Percentiles rank a stretch among this genome's conserved stretches.
Evolutionary conservation across 306 rosid species (phyloP).

Genomic region (Citrullus amarus): DNA sequence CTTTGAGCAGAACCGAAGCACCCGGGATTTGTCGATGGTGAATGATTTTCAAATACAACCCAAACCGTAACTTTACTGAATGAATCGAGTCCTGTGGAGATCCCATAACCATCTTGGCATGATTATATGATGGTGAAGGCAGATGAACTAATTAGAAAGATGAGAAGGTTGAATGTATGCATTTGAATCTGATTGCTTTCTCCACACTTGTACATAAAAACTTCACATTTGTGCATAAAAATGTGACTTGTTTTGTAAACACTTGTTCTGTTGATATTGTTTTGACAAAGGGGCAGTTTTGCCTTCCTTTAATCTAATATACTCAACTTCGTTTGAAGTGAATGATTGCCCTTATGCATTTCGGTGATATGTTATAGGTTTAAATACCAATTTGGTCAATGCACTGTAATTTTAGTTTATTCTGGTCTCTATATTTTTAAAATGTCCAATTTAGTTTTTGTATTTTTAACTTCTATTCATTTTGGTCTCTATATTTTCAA

Average conservation of each 20-base stretch:
- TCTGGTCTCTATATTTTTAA: too few relatives aligned
- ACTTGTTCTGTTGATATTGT: not conserved
- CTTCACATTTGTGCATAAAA: not conserved
- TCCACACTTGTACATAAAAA: not conserved
- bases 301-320: not conserved
- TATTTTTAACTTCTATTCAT: too few relatives aligned
- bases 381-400: too few relatives aligned
- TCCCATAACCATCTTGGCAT: not conserved
- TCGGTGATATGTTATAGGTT: not conserved
- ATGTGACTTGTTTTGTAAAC: not conserved
- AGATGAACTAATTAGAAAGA: not conserved
- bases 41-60: slow-evolving; percentile 1
- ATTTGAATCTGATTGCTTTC: not conserved
- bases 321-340: not conserved
- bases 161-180: not conserved
- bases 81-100: not conserved
- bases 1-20: slow-evolving; percentile 52
- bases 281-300: not conserved
- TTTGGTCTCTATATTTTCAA: too few relatives aligned
- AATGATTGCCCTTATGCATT: not conserved
- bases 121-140: not conserved
- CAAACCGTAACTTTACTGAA: not conserved
- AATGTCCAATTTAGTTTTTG: too few relatives aligned
- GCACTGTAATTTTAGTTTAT: too few relatives aligned
- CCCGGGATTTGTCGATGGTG: slow-evolving; percentile 86